These are phyloP conservation scores for Gossypium mustelinum DNA, from an alignment of 345 rosid genomes.

Conservation along the genomic window DNA sequence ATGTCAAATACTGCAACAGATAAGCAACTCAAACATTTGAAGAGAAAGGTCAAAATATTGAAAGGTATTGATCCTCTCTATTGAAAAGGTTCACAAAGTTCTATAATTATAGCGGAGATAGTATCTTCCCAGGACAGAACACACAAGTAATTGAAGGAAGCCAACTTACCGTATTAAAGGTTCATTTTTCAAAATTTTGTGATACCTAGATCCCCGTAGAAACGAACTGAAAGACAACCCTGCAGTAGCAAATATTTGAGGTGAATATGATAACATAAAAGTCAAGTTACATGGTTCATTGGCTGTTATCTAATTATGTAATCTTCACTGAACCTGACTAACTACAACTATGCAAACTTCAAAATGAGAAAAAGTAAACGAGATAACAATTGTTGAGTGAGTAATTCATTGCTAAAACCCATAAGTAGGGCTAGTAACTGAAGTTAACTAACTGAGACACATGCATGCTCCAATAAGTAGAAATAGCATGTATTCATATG, in stretches of 20 bases:
- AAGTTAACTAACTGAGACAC: background rate
- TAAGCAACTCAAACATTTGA: background rate
- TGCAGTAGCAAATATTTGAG: constrained; percentile 26
- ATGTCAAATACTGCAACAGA: background rate
- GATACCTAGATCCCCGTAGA: constrained; percentile 9
- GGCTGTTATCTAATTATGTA: background rate
- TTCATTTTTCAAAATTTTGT: constrained; percentile 18
- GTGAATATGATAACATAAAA: background rate
- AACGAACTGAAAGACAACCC: constrained; percentile 25
- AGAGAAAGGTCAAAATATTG: background rate
- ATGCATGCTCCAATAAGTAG: background rate
- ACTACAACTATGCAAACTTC: constrained; percentile 6
- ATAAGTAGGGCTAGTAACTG: background rate
- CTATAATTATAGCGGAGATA: background rate
- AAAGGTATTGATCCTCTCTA: background rate
- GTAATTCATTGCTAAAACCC: constrained; percentile 3
- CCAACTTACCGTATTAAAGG: constrained; percentile 26
- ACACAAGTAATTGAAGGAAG: background rate
- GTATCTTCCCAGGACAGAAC: background rate
- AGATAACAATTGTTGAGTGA: background rate
- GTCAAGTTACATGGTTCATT: background rate
- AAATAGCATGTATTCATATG: background rate
- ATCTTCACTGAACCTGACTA: background rate
- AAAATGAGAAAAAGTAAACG: background rate
- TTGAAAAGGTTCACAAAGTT: background rate